phyloP scores from a whole-genome alignment of 306 rosid genomes.

The Crataegus laevigata region DNA sequence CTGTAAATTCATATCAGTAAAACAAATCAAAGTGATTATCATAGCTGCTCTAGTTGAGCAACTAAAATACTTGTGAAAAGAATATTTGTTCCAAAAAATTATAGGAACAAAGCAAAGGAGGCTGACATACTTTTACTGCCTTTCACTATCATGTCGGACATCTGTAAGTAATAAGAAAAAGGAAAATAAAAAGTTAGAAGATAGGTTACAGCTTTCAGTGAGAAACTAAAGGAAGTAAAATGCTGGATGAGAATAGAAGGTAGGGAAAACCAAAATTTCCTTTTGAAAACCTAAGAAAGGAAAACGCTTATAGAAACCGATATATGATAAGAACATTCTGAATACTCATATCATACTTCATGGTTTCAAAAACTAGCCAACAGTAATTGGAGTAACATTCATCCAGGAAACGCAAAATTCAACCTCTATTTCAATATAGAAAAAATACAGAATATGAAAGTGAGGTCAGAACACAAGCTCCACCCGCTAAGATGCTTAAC shows the following conservation, averaged over 20 bases:
- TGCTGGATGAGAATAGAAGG: not conserved
- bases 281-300: not conserved
- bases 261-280: not conserved
- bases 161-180: slow-evolving; percentile 41
- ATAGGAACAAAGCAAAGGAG: slow-evolving; percentile 11
- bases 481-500: not conserved
- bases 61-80: not conserved
- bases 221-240: not conserved
- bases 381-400: slow-evolving; percentile 1
- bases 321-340: not conserved
- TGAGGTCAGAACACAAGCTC: not conserved
- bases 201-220: not conserved
- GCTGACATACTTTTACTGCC: slow-evolving; percentile 68
- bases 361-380: not conserved
- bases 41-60: slow-evolving; percentile 5
- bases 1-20: slow-evolving; percentile 37
- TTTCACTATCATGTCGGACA: slow-evolving; percentile 59
- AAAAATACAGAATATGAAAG: slow-evolving; percentile 8
- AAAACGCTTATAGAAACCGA: not conserved
- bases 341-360: not conserved
- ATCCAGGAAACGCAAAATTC: not conserved
- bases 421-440: not conserved
- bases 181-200: not conserved
- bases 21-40: slow-evolving; percentile 8
- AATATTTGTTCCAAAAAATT: slow-evolving; percentile 3